Evolutionary conservation across 805 yeast species (phyloP).

Genomic region (Candida sithepensis): DNA sequence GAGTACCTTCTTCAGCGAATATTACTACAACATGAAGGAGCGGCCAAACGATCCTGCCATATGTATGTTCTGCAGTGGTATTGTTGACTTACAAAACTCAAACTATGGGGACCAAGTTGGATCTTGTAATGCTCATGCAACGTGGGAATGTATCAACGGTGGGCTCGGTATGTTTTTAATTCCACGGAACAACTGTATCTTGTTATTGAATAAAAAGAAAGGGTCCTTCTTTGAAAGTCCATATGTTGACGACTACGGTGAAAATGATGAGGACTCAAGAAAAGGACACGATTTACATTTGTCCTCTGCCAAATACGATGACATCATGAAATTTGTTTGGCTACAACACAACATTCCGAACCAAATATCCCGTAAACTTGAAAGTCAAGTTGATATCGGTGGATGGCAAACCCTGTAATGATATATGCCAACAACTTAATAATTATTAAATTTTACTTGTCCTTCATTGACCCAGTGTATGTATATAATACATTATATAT

Average conservation of each 20-base stretch:
- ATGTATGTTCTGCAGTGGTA: conserved; percentile 76
- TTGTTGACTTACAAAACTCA: conserved; percentile 62
- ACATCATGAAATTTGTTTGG: conserved; percentile 67
- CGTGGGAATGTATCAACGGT: conserved; percentile 56
- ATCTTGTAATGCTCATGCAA: conserved; percentile 72
- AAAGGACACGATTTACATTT: conserved; percentile 70
- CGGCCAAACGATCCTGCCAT: conserved; percentile 72
- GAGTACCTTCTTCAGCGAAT: conserved; percentile 64
- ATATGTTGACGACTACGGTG: conserved; percentile 83
- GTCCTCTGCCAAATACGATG: conserved; percentile 57
- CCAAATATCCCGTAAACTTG: conserved; percentile 73
- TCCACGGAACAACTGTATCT: conserved; percentile 63
- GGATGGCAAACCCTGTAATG: conserved; percentile 86
- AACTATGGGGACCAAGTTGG: conserved; percentile 59
- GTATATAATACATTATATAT: too few species aligned
- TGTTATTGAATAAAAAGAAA: conserved; percentile 64
- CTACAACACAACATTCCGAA: conserved; percentile 75
- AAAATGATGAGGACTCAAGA: conserved; percentile 68
- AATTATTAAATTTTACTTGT: not conserved
- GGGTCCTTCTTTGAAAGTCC: conserved; percentile 88
- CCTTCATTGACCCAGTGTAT: not conserved
- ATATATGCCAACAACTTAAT: not conserved
- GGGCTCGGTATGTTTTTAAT: conserved; percentile 68
- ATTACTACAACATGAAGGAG: conserved; percentile 42
- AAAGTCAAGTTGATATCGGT: conserved; percentile 77